Percentiles rank a stretch among this genome's conserved stretches.
Conservation (phyloP, 1,284 basidiomycete genomes). For the Ceratobasidium papillatum region DNA sequence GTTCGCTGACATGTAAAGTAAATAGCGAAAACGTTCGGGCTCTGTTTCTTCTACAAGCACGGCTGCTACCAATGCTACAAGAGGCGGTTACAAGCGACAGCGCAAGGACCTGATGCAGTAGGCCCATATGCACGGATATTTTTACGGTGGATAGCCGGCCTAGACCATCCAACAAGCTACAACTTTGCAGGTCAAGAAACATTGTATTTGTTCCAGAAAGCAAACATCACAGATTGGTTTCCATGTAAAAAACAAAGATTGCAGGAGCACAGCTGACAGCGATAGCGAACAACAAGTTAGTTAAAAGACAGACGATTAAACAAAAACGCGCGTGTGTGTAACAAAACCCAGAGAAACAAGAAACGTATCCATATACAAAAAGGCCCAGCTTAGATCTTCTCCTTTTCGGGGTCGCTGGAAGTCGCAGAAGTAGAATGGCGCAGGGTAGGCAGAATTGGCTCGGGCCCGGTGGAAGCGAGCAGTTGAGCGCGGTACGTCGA, state of each 20-base stretch:
- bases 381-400: background rate
- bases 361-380: background rate
- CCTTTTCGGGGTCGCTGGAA: slow-evolving; percentile 19
- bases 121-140: background rate
- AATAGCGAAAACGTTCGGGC: slow-evolving; percentile 45
- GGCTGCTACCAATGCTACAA: slow-evolving; percentile 60
- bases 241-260: background rate
- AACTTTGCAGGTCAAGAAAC: background rate
- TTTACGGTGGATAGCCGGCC: background rate
- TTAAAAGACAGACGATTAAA: slow-evolving; percentile 11
- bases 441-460: background rate
- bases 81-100: slow-evolving; percentile 65
- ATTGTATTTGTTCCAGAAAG: background rate
- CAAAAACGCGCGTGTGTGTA: background rate
- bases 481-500: slow-evolving; percentile 52
- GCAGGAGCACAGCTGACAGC: background rate
- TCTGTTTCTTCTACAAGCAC: slow-evolving; percentile 73
- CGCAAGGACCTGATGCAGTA: slow-evolving; percentile 49
- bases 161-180: background rate
- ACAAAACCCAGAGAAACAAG: background rate
- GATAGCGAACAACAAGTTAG: background rate
- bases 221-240: background rate
- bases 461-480: background rate
- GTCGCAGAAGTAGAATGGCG: slow-evolving; percentile 10
- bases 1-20: slow-evolving; percentile 26